Evolutionary conservation across 352 stramenopile species (phyloP), one percentile per base, ranked within the genome.

Genomic region (Pythium guiyangense): DNA sequence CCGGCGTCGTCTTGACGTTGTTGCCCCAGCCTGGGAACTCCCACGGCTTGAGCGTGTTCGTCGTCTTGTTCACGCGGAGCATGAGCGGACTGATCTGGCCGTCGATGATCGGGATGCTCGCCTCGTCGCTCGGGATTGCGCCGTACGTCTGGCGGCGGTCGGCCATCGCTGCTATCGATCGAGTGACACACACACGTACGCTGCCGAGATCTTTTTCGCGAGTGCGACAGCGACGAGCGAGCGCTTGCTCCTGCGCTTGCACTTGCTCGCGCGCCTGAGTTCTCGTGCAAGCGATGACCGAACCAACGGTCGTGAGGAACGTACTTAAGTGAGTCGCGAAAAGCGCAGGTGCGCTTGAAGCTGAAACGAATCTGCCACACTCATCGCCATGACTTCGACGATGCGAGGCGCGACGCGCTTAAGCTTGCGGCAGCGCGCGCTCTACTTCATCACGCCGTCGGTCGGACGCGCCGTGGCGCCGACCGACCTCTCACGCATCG

Each of bases 11-110:
- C 35, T 74, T 70, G 45, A 71, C 59, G 54, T 83, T 88, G 56
- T 83, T 74, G 42, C 85, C 85, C 85, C 85, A 95, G 22, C 85
- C 85, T 2, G 85, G 81, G 59, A 93, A 95, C 63, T 95, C 85
- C 85, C 85, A 95, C 10, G 79, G 72, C 64, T 90, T 84, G 52
- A 93, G 74, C 51, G 78, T 62, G 60, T 87, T 84, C 29, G 63
- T 79, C 49, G 62, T 66, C 60, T 88, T 86, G 71, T 91, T 79
- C 49, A 93, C 73, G 51, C 73, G 79, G 47, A 90, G 73, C 72
- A 89, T 82, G 14, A 90, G 66, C 51, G 79, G 79, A 52, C 69
- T 88, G 34, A 87, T 68, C 54, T 82, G 74, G 45, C 77, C 78
- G 48, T 77, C 70, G 25, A 57, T 59, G 54, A 73, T 62, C 45